Percentiles rank a stretch among this genome's conserved stretches.
Conservation (phyloP, 441 rosid species). For the Populus hybrid region DNA sequence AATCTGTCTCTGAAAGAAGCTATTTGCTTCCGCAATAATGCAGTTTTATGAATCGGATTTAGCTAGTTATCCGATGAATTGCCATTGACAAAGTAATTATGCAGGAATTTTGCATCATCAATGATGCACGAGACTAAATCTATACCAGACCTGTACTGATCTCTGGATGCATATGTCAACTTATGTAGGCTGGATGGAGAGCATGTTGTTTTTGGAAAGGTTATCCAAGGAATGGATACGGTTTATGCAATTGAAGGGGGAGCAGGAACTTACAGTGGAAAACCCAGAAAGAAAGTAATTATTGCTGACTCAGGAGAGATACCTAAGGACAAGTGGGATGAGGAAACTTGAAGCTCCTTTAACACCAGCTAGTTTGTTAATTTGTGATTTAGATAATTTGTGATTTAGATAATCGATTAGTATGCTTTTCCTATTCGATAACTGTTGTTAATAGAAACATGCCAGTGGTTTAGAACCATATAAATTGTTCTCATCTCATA, state of each 20-base stretch:
- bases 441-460: background rate
- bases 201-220: conserved; percentile 88
- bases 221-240: conserved; percentile 91
- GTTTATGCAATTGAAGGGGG: conserved; percentile 92
- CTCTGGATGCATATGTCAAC: background rate
- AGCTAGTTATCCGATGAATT: background rate
- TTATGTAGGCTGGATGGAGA: conserved; percentile 85
- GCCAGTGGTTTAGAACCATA: background rate
- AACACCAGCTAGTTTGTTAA: conserved; percentile 6
- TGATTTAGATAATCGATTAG: background rate
- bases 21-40: background rate
- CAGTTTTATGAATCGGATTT: background rate
- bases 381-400: too few relatives aligned
- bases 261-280: conserved; percentile 92
- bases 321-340: conserved; percentile 86
- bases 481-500: background rate
- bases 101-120: background rate
- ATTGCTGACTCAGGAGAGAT: conserved; percentile 90
- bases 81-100: background rate
- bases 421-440: background rate
- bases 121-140: background rate
- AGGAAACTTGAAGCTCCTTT: conserved; percentile 47
- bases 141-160: background rate
- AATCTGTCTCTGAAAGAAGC: background rate
- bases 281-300: conserved; percentile 87